phyloP scores from a whole-genome alignment of 2,329 filamentous ascomycete species.

The Gnomoniopsis smithogilvyi region DNA sequence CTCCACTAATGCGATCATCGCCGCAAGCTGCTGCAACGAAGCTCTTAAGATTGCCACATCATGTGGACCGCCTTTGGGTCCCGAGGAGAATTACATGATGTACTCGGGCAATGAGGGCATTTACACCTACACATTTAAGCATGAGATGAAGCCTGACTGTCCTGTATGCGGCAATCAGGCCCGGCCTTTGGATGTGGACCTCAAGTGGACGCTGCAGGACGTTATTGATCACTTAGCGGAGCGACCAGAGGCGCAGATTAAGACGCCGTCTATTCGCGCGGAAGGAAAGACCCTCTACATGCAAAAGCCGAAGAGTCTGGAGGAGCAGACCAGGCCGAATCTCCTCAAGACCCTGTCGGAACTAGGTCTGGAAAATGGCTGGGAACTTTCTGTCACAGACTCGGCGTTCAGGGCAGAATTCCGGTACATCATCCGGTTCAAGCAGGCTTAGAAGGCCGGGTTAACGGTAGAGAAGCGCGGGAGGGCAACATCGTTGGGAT shows the following conservation, averaged over 20 bases:
- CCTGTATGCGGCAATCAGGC: conserved; percentile 87
- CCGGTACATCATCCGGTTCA: conserved; percentile 52
- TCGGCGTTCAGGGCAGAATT: conserved; percentile 77
- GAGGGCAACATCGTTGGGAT: not conserved
- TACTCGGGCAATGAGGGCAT: conserved; percentile 94
- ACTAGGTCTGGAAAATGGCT: conserved; percentile 68
- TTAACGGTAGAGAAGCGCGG: not conserved
- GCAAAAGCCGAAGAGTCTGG: conserved; percentile 75
- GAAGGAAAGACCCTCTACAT: conserved; percentile 88
- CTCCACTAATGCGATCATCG: conserved; percentile 95
- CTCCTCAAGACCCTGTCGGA: conserved; percentile 74
- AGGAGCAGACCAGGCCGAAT: conserved; percentile 81
- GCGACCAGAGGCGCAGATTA: conserved; percentile 85
- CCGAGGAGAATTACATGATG: conserved; percentile 95
- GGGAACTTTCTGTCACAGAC: conserved; percentile 90
- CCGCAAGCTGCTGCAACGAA: conserved; percentile 94
- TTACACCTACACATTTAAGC: conserved; percentile 96
- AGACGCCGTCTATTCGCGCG: conserved; percentile 80
- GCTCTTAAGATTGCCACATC: conserved; percentile 89
- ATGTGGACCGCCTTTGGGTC: conserved; percentile 74
- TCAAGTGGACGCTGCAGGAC: conserved; percentile 71
- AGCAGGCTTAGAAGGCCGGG: conserved; percentile 20
- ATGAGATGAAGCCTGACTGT: conserved; percentile 91
- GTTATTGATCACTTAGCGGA: conserved; percentile 82
- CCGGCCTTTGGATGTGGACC: conserved; percentile 69